Evolutionary conservation across 768 basidiomycete genomes (phyloP), one percentile per base, ranked within the genome.

Genomic region (Rhodosporidiobolus odoratus): DNA sequence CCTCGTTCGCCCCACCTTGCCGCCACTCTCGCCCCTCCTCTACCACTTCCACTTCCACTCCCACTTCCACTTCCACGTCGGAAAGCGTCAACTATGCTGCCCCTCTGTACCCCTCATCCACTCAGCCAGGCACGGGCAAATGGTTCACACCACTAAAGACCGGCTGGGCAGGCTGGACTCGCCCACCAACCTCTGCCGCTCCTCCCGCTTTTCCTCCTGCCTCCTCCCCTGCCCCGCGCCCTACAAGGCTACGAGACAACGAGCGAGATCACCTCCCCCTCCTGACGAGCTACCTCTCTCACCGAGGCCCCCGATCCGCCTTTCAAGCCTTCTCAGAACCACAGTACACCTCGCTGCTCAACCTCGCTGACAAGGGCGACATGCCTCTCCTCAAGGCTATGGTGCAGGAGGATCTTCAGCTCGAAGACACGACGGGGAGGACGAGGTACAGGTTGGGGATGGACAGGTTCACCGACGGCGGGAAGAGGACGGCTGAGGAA

Each of bases 1-100:
- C 66, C 21, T 72, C 71, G 37, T 45, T 48, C 23, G 66, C 71
- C 1, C 41, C 32, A 0, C 71, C 71, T 2, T 72, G 71, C 37
- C 54, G 47, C 34, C 71, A 72, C 57, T 45, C 41, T 45, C 3
- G 3, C 41, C 32, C 47, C 21, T n/a, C 27, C 23, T 12, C 40
- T 25, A n/a, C 52, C 34, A 32, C 30, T 2, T 43, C 48, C 35
- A 25, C 53, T 25, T 38, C 61, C 32, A 23, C 53, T 27, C 10
- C 52, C 9, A 34, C 37, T 54, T 15, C 54, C 13, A 0, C 54
- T 30, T 37, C 30, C 4, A 16, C 40, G 19, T 53, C 15, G 19
- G 30, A 35, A 34, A 3, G 61, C 17, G 32, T 58, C 62, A 50
- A 40, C 27, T 69, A 58, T 35, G 25, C 56, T n/a, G 60, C 54